Conservation (phyloP, 192 early-diverging fungal species). For the Helicostylum pulchrum region DNA sequence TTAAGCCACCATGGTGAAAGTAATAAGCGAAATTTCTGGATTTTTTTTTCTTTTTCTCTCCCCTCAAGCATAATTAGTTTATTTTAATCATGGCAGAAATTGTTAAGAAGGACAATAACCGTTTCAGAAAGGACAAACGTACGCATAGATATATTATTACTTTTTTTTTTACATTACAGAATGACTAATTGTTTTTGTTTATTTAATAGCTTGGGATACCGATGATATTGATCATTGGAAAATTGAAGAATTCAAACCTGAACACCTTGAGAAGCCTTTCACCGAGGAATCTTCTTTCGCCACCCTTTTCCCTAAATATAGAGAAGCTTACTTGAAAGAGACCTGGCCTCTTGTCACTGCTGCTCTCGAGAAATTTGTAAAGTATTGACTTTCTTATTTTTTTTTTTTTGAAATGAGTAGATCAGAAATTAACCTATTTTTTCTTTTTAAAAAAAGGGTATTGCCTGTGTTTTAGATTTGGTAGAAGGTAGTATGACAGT, state of each 20-base stretch:
- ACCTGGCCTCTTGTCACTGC: constrained; percentile 87
- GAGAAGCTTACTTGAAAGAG: constrained; percentile 90
- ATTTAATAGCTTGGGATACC: constrained; percentile 74
- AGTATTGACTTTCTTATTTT: background rate
- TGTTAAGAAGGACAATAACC: constrained; percentile 29
- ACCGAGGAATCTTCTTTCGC: constrained; percentile 96
- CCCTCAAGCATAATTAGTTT: too few relatives aligned
- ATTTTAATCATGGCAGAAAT: background rate
- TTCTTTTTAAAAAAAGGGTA: constrained; percentile 52
- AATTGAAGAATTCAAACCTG: constrained; percentile 81
- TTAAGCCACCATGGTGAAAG: too few relatives aligned
- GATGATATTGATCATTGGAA: constrained; percentile 94
- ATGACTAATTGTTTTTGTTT: background rate
- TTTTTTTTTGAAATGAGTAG: background rate
- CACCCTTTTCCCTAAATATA: constrained; percentile 97
- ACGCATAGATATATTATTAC: constrained; percentile 13
- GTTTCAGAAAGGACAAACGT: constrained; percentile 55
- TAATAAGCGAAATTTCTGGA: too few relatives aligned
- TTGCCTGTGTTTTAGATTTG: constrained; percentile 88
- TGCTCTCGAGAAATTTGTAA: constrained; percentile 71
- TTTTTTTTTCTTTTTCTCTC: too few relatives aligned
- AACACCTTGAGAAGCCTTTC: constrained; percentile 68
- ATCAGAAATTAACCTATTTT: background rate
- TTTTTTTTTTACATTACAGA: background rate
- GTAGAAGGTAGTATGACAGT: constrained; percentile 98